A percentile compares a stretch with the other conserved stretches of the same genome.
phyloP scores from a whole-genome alignment of 2,329 filamentous ascomycete genomes.

The Calonectria fujianensis region DNA sequence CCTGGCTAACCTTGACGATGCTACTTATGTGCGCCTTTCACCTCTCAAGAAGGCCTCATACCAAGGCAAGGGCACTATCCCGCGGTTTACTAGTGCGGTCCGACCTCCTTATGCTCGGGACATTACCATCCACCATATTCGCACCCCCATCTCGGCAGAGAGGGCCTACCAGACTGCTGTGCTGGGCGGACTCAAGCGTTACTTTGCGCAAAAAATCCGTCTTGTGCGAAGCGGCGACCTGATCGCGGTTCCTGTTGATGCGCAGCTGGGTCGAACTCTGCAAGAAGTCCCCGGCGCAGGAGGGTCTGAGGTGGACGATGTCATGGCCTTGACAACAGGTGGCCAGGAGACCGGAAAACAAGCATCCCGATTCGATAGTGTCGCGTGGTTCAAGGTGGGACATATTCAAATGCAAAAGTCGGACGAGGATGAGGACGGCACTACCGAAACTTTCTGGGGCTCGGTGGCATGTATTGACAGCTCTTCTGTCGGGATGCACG shows the following conservation, averaged over 20 bases:
- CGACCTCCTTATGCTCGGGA: constrained; percentile 80
- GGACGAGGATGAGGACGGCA: constrained; percentile 75
- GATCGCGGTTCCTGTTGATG: constrained; percentile 92
- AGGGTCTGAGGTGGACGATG: constrained; percentile 83
- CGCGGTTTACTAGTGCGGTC: constrained; percentile 73
- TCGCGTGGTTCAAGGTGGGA: constrained; percentile 95
- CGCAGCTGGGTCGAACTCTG: constrained; percentile 86
- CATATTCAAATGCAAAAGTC: constrained; percentile 77
- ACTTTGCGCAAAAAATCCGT: constrained; percentile 89
- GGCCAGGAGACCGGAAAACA: constrained; percentile 54
- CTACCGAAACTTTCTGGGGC: constrained; percentile 85
- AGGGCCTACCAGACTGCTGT: constrained; percentile 89
- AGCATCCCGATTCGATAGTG: constrained; percentile 69
- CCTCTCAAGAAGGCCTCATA: constrained; percentile 75
- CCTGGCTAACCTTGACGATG: constrained; percentile 87
- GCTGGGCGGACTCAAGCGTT: constrained; percentile 88
- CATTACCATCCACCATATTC: constrained; percentile 90
- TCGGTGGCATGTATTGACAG: constrained; percentile 91
- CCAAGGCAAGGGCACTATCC: constrained; percentile 70
- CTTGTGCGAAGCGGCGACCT: constrained; percentile 91
- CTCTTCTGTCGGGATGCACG: constrained; percentile 89
- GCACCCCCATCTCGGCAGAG: constrained; percentile 92
- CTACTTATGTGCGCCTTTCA: constrained; percentile 86
- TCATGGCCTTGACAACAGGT: constrained; percentile 71
- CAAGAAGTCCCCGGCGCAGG: constrained; percentile 80